Evolutionary conservation across 768 basidiomycete genomes (phyloP).

Genomic region (Kwoniella sp.): DNA sequence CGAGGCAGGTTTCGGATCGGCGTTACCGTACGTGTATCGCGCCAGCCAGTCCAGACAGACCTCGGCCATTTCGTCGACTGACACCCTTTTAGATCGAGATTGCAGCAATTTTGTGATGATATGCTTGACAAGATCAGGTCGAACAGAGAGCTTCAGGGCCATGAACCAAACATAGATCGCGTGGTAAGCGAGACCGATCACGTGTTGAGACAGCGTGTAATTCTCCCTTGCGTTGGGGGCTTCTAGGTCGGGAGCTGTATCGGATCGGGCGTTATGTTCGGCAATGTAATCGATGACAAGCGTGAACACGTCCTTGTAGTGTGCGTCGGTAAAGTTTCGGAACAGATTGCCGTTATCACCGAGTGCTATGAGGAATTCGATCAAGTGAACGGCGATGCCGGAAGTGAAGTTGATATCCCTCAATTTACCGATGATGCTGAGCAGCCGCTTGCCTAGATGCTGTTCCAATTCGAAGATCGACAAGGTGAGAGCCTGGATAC

Average conservation of each 20-base stretch:
- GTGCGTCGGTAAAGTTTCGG: conserved; percentile 84
- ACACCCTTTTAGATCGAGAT: conserved; percentile 73
- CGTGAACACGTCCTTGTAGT: conserved; percentile 92
- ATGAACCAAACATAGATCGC: conserved; percentile 95
- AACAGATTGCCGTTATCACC: conserved; percentile 78
- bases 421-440: conserved; percentile 80
- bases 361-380: conserved; percentile 84
- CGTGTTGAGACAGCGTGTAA: conserved; percentile 80
- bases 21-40: conserved; percentile 89
- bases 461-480: conserved; percentile 82
- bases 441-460: conserved; percentile 76
- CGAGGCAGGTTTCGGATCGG: conserved; percentile 82
- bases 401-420: conserved; percentile 88
- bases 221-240: conserved; percentile 54
- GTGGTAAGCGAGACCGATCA: conserved; percentile 84
- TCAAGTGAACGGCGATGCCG: conserved; percentile 91
- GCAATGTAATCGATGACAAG: conserved; percentile 92
- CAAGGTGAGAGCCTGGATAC: conserved; percentile 84
- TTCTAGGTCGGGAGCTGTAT: conserved; percentile 35
- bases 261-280: conserved; percentile 64
- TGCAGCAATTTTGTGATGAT: conserved; percentile 83
- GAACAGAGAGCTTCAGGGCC: conserved; percentile 76
- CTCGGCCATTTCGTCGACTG: conserved; percentile 85
- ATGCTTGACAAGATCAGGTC: conserved; percentile 77
- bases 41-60: conserved; percentile 98